Base-by-base conservation (phyloP, 73 alveolate species). In the Loxodes magnus region DNA sequence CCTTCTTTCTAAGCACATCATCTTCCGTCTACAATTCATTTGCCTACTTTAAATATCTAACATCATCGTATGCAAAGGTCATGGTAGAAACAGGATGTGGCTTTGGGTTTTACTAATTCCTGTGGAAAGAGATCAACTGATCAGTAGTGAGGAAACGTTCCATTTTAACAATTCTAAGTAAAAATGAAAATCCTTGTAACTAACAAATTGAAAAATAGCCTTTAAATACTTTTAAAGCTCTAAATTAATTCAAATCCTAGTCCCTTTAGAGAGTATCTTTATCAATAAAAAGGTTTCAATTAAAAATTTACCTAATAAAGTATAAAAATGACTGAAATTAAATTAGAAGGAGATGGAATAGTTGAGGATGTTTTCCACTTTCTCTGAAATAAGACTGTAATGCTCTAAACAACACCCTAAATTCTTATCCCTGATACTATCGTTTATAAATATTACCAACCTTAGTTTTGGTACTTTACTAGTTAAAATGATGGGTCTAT, bases 391-490 rank as follows among this genome's bases (percentile, higher is more conserved):
- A 81, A 80, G 52, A 82, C 74, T 54, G 61, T 74, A 22, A n/a
- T 25, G 1, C 43, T 25, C 17, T 25, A 12, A 9, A 9, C 35
- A 21, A 7, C 27, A 12, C 75, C 75, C 3, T 75, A 76, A 2
- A 64, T 69, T 7, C 51, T 42, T 51, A 42, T 69, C 16, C 77
- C 90, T 21, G 91, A 82, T 42, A 82, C 95, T 24, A 63, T 82
- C 2, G 73, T 82, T 3, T 82, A 77, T 49, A 77, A 77, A 26
- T 77, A 83, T 63, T 79, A 87, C 15, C 53, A 82, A 43, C 95
- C 95, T 22, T 71, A 80, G 33, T 76, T 80, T 43, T 82, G 95
- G 95, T 82, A 71, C 43, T 82, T 69, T 44, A 77, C 95, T 37
- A 68, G 82, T 56, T 67, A 79, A 15, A 57, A 61, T 19, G 80